These are phyloP conservation scores for Ensete glaucum DNA, from an alignment of 176 grass and related monocot genomes.

Conservation along the genomic window DNA sequence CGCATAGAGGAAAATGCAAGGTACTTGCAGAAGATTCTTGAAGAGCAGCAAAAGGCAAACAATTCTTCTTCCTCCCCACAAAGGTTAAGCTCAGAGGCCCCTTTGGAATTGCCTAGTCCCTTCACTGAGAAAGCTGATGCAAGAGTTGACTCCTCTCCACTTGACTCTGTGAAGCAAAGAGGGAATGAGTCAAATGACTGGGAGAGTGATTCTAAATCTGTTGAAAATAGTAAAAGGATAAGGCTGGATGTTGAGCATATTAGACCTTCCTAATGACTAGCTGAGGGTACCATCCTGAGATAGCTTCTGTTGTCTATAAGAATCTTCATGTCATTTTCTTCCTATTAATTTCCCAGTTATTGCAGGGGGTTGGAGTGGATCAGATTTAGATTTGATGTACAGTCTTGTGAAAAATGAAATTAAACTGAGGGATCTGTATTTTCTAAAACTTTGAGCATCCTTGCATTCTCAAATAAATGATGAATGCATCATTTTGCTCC, in stretches of 20 bases:
- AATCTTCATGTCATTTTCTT: background rate
- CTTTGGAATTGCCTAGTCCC: conserved; percentile 14
- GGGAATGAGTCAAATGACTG: conserved; percentile 9
- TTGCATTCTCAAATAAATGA: too few species aligned
- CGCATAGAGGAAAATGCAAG: conserved; percentile 70
- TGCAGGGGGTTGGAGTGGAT: background rate
- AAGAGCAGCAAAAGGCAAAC: conserved; percentile 52
- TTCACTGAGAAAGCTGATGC: conserved; percentile 5
- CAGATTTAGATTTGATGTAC: background rate
- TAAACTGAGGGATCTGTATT: too few species aligned
- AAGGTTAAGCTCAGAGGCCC: conserved; percentile 13
- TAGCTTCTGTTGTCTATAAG: background rate
- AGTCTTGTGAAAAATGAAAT: too few species aligned
- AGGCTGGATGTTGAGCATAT: conserved; percentile 36
- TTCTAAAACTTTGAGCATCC: too few species aligned
- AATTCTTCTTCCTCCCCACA: conserved; percentile 17
- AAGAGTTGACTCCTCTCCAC: conserved; percentile 11
- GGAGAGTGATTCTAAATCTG: conserved; percentile 12
- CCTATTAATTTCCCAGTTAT: background rate
- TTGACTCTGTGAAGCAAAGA: conserved; percentile 7
- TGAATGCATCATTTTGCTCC: too few species aligned
- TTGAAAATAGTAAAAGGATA: conserved; percentile 26
- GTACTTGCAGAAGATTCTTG: conserved; percentile 80
- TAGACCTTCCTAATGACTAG: conserved; percentile 23
- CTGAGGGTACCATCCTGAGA: background rate